phyloP scores from a whole-genome alignment of 202 grass and related monocot species.

The Digitaria exilis region DNA sequence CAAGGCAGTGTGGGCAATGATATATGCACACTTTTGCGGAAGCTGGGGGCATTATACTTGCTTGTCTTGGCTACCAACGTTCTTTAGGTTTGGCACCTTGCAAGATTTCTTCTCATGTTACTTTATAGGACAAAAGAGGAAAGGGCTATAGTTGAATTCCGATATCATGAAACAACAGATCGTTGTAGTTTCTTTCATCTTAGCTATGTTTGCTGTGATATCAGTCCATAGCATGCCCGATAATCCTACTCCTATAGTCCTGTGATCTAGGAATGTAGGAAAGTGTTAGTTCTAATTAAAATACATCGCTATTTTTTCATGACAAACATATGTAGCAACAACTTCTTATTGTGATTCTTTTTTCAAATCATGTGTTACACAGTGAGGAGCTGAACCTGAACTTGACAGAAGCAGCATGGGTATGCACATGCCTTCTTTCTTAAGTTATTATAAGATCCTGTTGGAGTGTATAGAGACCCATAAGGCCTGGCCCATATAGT shows the following conservation, averaged over 20 bases:
- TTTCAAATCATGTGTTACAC: conserved; percentile 34
- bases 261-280: not conserved
- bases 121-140: conserved; percentile 17
- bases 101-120: not conserved
- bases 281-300: not conserved
- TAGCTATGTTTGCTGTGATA: conserved; percentile 9
- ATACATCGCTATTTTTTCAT: conserved; percentile 20
- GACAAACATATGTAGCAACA: conserved; percentile 4
- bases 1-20: conserved; percentile 95
- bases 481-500: too few relatives aligned
- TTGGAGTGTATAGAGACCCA: too few relatives aligned
- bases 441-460: conserved; percentile 30
- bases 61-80: conserved; percentile 96
- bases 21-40: conserved; percentile 98
- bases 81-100: conserved; percentile 68
- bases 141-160: not conserved
- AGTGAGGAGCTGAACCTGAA: conserved; percentile 96
- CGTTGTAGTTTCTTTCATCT: conserved; percentile 3
- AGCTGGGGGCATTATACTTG: conserved; percentile 98
- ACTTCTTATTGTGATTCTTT: conserved; percentile 4
- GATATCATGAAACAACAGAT: not conserved
- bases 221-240: conserved; percentile 15
- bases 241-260: not conserved
- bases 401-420: conserved; percentile 94
- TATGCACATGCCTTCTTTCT: conserved; percentile 53